Base-by-base conservation (phyloP, 305 asterid species). In the Fraxinus latifolia region DNA sequence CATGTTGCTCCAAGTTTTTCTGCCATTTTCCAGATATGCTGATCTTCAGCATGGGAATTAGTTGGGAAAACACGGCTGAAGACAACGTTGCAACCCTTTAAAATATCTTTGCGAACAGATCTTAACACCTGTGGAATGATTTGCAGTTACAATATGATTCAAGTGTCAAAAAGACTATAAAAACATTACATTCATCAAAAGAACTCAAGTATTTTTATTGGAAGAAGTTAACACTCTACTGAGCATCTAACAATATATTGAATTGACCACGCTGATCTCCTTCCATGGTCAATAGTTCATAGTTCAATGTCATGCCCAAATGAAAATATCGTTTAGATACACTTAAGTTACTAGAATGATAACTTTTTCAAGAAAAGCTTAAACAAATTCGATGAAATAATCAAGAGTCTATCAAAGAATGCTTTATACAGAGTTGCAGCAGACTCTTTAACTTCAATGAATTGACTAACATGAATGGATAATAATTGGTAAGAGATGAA, bases 1-100 rank as follows among this genome's bases (percentile, higher is more conserved):
- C 95, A 90, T 14, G 85, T 85, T 2, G 97, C 97, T 89, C 95
- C 95, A 15, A 92, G 85, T 37, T 87, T 86, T 79, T 87, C 92
- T 0, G 93, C 93, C 91, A 90, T 88, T 84, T 83, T 90, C 97
- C 97, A 90, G 32, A 89, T 79, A 44, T 81, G 85, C 67, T 91
- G 92, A 39, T 87, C 77, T 86, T 89, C 92, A 1, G 94, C 87
- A n/a, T 77, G 90, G 86, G 77, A 84, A 77, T 83, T 87, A 8
- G 89, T 87, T 5, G 92, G 95, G 77, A 92, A 85, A 23, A 91
- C 91, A 47, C 87, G 91, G 33, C 81, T 88, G 88, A 92, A 92
- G 27, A 92, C 90, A 7, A 92, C 50, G 73, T 84, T 92, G 83
- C 95, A 90, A 0, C 80, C 95, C 85, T 80, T 77, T 80, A 92